Conservation (phyloP, 352 stramenopile species). For the Hyphochytrium catenoides region DNA sequence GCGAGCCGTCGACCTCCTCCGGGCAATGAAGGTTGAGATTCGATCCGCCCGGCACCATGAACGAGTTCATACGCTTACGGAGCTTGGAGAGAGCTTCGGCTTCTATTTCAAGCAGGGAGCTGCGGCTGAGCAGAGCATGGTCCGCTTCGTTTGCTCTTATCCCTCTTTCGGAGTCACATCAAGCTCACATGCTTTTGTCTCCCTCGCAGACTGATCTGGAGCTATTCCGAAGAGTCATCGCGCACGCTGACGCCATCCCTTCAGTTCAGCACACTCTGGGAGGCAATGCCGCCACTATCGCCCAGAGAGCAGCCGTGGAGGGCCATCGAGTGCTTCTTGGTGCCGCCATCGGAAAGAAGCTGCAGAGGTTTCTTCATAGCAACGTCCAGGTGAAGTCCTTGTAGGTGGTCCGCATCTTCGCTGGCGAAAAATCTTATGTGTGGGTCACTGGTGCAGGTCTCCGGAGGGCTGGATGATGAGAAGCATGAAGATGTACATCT, state of each 20-base stretch:
- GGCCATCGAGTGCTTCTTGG: conserved; percentile 36
- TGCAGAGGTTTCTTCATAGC: conserved; percentile 30
- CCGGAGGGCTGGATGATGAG: conserved; percentile 25
- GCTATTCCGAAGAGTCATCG: conserved; percentile 40
- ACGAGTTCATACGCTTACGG: conserved; percentile 25
- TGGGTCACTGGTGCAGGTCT: no score
- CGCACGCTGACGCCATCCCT: conserved; percentile 25
- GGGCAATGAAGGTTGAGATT: conserved; percentile 19
- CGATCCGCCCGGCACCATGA: conserved; percentile 32
- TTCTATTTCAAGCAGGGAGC: conserved; percentile 52
- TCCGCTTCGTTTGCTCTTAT: neutral
- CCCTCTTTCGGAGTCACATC: no score
- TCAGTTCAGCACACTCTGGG: conserved; percentile 35
- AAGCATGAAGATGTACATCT: conserved; percentile 46
- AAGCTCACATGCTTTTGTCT: no score
- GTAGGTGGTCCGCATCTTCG: no score
- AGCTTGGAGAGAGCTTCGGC: conserved; percentile 46
- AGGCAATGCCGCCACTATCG: conserved; percentile 50
- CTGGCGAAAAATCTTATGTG: no score
- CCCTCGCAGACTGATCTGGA: conserved; percentile 19
- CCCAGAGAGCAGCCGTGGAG: conserved; percentile 31
- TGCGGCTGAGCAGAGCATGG: conserved; percentile 50
- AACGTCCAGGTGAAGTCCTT: no score
- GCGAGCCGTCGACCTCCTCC: conserved; percentile 41
- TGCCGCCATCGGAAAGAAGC: conserved; percentile 39